Percentiles rank a stretch among this genome's conserved stretches.
phyloP scores from a whole-genome alignment of 148 eudicot species.

The Chenopodium formosanum region DNA sequence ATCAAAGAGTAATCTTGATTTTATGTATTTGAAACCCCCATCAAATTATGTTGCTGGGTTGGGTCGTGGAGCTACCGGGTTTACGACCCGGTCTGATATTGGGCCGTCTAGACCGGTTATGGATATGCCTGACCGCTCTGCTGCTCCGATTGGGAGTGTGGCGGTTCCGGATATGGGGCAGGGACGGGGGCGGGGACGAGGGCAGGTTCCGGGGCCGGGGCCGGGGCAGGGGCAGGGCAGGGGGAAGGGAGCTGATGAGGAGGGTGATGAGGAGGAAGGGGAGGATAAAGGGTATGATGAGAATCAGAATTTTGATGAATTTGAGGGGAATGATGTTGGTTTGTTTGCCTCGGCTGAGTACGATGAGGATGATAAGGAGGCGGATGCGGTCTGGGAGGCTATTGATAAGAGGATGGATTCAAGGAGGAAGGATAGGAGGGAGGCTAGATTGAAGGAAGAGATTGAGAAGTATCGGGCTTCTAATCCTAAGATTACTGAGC shows the following conservation, averaged over 20 bases:
- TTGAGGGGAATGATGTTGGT: constrained; percentile 96
- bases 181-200: constrained; percentile 65
- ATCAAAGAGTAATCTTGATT: constrained; percentile 58
- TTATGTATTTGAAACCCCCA: constrained; percentile 74
- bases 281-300: constrained; percentile 90
- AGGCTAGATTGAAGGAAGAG: constrained; percentile 87
- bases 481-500: constrained; percentile 87
- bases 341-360: constrained; percentile 89
- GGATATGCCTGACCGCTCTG: constrained; percentile 73
- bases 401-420: constrained; percentile 86
- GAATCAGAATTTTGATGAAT: constrained; percentile 97
- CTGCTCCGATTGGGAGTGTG: constrained; percentile 53
- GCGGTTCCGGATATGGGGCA: constrained; percentile 47
- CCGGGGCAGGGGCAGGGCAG: constrained; percentile 52
- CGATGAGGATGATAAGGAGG: constrained; percentile 93
- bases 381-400: constrained; percentile 85
- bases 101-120: constrained; percentile 95
- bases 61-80: constrained; percentile 97
- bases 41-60: constrained; percentile 91
- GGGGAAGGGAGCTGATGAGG: constrained; percentile 62
- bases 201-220: constrained; percentile 24
- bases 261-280: constrained; percentile 69
- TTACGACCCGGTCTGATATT: constrained; percentile 96
- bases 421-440: constrained; percentile 85
- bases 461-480: constrained; percentile 89